phyloP scores from a whole-genome alignment of 73 alveolate species.

The Uronychia setigera region DNA sequence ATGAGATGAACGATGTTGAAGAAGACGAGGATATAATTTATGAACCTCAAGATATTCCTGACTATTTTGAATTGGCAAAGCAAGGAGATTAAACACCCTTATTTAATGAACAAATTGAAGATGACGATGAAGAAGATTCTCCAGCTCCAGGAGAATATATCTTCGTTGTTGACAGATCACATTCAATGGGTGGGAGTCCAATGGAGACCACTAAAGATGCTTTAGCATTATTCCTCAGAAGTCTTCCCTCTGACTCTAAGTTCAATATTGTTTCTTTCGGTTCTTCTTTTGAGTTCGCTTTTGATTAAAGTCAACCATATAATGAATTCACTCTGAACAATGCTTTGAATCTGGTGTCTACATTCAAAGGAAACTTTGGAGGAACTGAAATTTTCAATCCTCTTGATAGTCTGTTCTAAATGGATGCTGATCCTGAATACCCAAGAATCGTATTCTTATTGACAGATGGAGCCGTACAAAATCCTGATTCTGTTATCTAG shows the following conservation, averaged over 20 bases:
- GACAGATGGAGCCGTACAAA: conserved; percentile 80
- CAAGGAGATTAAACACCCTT: too few species aligned
- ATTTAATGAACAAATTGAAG: too few species aligned
- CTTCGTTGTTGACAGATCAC: conserved; percentile 83
- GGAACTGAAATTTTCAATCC: conserved; percentile 42
- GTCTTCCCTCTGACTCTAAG: conserved; percentile 71
- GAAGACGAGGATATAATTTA: too few species aligned
- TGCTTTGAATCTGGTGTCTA: conserved; percentile 4
- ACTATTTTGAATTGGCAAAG: too few species aligned
- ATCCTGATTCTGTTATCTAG: conserved; percentile 45
- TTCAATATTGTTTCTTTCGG: conserved; percentile 88
- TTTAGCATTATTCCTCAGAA: conserved; percentile 70
- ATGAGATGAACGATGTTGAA: too few species aligned
- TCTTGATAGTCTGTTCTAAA: conserved; percentile 4
- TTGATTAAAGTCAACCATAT: background rate
- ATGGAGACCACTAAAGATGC: conserved; percentile 80
- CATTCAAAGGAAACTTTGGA: conserved; percentile 50
- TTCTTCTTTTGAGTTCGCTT: conserved; percentile 14
- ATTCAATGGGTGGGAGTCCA: conserved; percentile 83
- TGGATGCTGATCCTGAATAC: background rate
- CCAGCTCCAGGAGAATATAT: conserved; percentile 50
- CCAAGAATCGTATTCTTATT: conserved; percentile 44
- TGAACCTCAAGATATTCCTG: too few species aligned
- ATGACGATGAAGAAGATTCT: conserved; percentile 10
- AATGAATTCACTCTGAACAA: conserved; percentile 5